phyloP scores from a whole-genome alignment of 768 basidiomycete genomes.

The Pleurotus platypus region DNA sequence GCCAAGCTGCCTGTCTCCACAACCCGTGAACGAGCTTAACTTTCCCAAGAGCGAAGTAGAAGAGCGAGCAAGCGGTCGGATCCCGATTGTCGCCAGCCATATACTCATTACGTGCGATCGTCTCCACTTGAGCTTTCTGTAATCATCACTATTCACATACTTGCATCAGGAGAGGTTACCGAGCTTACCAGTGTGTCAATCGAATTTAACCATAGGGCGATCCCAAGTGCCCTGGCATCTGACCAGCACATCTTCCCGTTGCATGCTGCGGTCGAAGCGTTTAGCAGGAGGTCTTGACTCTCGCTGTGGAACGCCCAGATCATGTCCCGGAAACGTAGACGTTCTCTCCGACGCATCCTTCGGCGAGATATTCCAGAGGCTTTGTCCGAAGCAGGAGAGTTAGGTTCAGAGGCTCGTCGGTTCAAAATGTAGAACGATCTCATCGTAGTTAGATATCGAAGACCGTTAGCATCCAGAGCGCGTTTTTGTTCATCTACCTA shows the following conservation, averaged over 20 bases:
- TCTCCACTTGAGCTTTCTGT: constrained; percentile 80
- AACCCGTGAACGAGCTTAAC: constrained; percentile 88
- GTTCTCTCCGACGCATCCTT: constrained; percentile 58
- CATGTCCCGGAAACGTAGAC: constrained; percentile 91
- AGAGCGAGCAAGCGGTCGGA: constrained; percentile 84
- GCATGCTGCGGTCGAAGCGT: constrained; percentile 68
- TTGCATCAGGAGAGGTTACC: not conserved
- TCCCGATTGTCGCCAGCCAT: constrained; percentile 85
- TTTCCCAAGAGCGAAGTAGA: constrained; percentile 94
- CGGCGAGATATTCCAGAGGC: constrained; percentile 24
- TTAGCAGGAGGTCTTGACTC: constrained; percentile 80
- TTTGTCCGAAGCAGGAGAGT: constrained; percentile 38
- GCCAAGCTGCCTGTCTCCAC: constrained; percentile 94
- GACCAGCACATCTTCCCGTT: constrained; percentile 86
- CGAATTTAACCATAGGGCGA: constrained; percentile 86
- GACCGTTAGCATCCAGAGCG: constrained; percentile 88
- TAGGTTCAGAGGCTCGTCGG: constrained; percentile 49
- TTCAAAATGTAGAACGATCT: constrained; percentile 88
- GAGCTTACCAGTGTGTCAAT: constrained; percentile 68
- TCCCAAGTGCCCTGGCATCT: constrained; percentile 81
- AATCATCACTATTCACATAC: not conserved
- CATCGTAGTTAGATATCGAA: constrained; percentile 92
- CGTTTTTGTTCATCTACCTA: constrained; percentile 89
- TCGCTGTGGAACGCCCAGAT: constrained; percentile 98
- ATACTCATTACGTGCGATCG: constrained; percentile 89